Evolutionary conservation across 202 grass and related monocot genomes (phyloP), one percentile per base, ranked within the genome.

Genomic region (Carex sylvatica): DNA sequence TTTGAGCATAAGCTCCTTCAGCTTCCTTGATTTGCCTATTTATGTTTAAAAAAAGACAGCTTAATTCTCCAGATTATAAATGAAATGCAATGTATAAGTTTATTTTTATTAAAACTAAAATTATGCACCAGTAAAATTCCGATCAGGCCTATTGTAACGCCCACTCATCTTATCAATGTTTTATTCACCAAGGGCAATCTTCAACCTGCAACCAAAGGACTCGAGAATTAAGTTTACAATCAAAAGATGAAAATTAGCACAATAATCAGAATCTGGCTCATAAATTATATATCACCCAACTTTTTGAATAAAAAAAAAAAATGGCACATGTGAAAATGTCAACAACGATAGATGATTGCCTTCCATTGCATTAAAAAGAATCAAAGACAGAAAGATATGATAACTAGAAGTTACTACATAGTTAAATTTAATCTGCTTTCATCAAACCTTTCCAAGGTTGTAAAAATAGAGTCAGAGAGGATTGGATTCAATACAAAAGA

Each of bases 1-100:
- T 86, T 92, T 94, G 69, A 84, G 63, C 91, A 94, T 97, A 58
- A 97, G 91, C 62, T 94, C 94, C 91, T 94, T 97, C 76, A 97
- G 69, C 80, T 92, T 97, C 87, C 85, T 90, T 85, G 91, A 14
- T 90, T 97, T 93, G 69, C 94, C 94, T 97, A 79, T 84, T 40
- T 9, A 65, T 4, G 54, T 64, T 6, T 26, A 78, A 60, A 3
- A 65, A 65, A 65, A 64, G 9, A 77, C 28, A 65, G 0, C 13
- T 28, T 26, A 49, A 46, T 42, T 64, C 2, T 64, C 2, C 23
- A 80, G 10, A 63, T 64, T 65, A 40, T 65, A 9, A 80, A 16
- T 28, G 33, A 65, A 80, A 18, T 63, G 35, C 13, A 65, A 80
- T 10, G 3, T 20, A 46, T 0, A 33, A 59, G 22, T 80, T 26